Evolutionary conservation across 164 flowering plant species (phyloP), one percentile per base, ranked within the genome.

Genomic region (Houttuynia cordata): DNA sequence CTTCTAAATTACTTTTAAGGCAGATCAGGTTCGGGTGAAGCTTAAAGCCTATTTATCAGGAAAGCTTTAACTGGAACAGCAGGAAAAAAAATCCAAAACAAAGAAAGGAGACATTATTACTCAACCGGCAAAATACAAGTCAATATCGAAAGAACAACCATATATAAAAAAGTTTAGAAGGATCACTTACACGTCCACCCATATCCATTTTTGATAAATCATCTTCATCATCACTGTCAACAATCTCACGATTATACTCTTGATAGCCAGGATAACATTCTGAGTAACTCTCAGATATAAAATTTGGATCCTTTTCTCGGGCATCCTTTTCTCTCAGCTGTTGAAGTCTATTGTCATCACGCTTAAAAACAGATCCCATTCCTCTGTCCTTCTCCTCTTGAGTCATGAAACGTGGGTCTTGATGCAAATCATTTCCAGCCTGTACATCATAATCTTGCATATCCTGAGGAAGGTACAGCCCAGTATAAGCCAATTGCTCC

Each of bases 221-320:
- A 64, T 66, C 97, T 71, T 93, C 99, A 67, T 88, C 92, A 57
- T 93, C 99, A 62, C 99, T 90, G 67, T 81, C 94, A 42, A 88
- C 92, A 42, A 93, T 64, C 77, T 93, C 99, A 62, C 94, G 94
- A 64, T 90, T 93, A 64, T 90, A 93, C 67, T 88, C 92, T 70
- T 93, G 99, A 73, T 93, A 93, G 23, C 94, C 95, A 62, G 99
- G 99, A 69, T 93, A 93, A 72, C 99, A 93, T 69, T 93, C 99
- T 40, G 99, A 93, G 66, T 93, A 93, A 73, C 97, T 90, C 69
- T 93, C 99, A 2, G 99, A 93, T 56, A 93, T 81, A 67, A 93
- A 93, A 73, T 88, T 90, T 24, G 99, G 99, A 79, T 93, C 99
- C 74, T 88, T 93, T 64, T 93, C 99, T 45, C 99, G 81, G 54